phyloP scores from a whole-genome alignment of 495 filamentous ascomycete genomes.

The Chaetomidium leptoderma region DNA sequence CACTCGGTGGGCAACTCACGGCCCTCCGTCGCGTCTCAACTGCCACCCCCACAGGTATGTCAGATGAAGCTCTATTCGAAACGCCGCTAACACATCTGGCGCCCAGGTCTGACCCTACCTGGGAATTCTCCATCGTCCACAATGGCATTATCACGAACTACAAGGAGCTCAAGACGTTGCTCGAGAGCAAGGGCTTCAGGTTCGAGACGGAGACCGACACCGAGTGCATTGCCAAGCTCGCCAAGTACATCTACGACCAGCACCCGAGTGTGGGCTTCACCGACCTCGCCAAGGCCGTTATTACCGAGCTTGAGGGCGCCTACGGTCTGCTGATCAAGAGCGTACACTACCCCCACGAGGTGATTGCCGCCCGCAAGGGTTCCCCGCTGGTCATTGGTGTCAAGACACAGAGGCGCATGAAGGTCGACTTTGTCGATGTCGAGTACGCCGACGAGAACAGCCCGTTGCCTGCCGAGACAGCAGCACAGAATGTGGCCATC shows the following conservation, averaged over 20 bases:
- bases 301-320: slow-evolving; percentile 96
- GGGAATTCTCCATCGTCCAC: slow-evolving; percentile 96
- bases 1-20: slow-evolving; percentile 98
- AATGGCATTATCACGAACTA: slow-evolving; percentile 99
- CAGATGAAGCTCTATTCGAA: not conserved
- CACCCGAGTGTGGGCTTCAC: slow-evolving; percentile 95
- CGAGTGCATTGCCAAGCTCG: slow-evolving; percentile 97
- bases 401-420: slow-evolving; percentile 95
- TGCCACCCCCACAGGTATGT: slow-evolving; percentile 95
- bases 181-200: slow-evolving; percentile 90
- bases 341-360: slow-evolving; percentile 96
- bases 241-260: slow-evolving; percentile 96
- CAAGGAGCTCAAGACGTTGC: slow-evolving; percentile 93
- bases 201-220: slow-evolving; percentile 99
- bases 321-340: slow-evolving; percentile 97
- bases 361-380: slow-evolving; percentile 95
- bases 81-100: not conserved
- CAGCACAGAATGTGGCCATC: slow-evolving; percentile 91
- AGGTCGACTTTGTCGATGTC: slow-evolving; percentile 99
- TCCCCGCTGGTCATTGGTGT: slow-evolving; percentile 95
- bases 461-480: slow-evolving; percentile 86
- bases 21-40: slow-evolving; percentile 85
- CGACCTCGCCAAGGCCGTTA: slow-evolving; percentile 91
- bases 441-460: slow-evolving; percentile 81
- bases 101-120: slow-evolving; percentile 68